Evolutionary conservation across 192 early-diverging fungal species (phyloP), one percentile per base, ranked within the genome.

Genomic region (Ambispora gerdemannii): DNA sequence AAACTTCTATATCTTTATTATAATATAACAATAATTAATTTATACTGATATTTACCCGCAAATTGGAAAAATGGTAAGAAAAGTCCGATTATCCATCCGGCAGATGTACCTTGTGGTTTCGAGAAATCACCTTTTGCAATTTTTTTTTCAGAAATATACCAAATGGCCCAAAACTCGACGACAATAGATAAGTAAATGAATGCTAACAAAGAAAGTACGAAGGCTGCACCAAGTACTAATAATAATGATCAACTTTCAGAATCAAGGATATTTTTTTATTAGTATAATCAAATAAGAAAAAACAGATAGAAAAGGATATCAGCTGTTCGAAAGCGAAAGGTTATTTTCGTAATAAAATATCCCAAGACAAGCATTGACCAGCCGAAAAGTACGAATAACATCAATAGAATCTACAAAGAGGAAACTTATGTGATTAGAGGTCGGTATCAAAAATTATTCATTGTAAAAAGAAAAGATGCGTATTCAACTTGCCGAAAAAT

Each of bases 141-240:
- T 67, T 67, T 52, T 80, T 19, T 38, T 36, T 47, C 74, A 72
- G 70, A 75, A 82, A 49, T 80, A 84, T 22, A 80, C 78, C 58
- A 82, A 82, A 19, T 67, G 74, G 68, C 89, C 81, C 73, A 92
- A 92, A 27, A 92, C 65, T 22, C 92, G 77, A 4, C n/a, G n/a
- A n/a, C 90, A 90, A 74, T 91, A 87, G 43, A 92, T 86, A 71
- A 92, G 92, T 36, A 91, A 36, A 64, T 91, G 92, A 63, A 92
- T 92, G 53, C 90, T 89, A 60, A 88, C 76, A 63, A 92, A 72
- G 34, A 92, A n/a, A n/a, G n/a, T n/a, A n/a, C n/a, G n/a, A n/a
- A n/a, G n/a, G n/a, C n/a, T n/a, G n/a, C n/a, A n/a, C n/a, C n/a
- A n/a, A n/a, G n/a, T n/a, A n/a, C n/a, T n/a, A n/a, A n/a, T n/a